Evolutionary conservation across 371 early-diverging fungal species (phyloP), one percentile per base, ranked within the genome.

Genomic region (Mucor mucedo): DNA sequence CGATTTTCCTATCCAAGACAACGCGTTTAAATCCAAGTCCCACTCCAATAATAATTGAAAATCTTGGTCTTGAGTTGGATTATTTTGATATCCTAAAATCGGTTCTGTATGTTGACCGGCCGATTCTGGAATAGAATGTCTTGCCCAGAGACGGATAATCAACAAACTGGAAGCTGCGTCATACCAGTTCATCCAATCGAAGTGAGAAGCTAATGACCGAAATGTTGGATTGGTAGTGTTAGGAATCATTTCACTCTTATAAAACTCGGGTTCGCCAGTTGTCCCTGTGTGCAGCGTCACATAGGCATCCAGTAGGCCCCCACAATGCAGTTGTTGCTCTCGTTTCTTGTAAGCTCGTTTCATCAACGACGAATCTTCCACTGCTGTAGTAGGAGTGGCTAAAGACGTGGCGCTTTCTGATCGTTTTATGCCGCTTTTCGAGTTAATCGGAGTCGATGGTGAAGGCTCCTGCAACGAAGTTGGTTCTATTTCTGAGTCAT

Each of bases 31-130:
- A 38, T 83, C 83, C 5, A 83, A 57, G 10, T 75, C 71, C 86
- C 86, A 86, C 49, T 86, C 83, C 6, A 84, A 45, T 33, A 86
- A 55, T 3, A 76, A 52, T n/a, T 60, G 72, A 45, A 67, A 80
- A 16, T 66, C 69, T n/a, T 70, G 66, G 2, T 69, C 45, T 16
- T 50, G 41, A 14, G 57, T 49, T 8, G 38, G n/a, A 5, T 40
- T 9, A 0, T 42, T 21, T 0, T 50, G 55, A 5, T 63, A 60
- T 10, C 63, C 61, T 33, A 64, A 48, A 1, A 50, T 57, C 9
- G 59, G 57, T 42, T 63, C 66, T 16, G 59, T 64, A 52, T 70
- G 54, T n/a, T 56, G 63, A 21, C 66, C 62, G 32, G 76, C 76
- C 0, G 78, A 77, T 28, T 83, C 82, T 0, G 81, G 81, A 32